These are phyloP conservation scores for Talaromyces borbonicus DNA, from an alignment of 495 filamentous ascomycete genomes.

Conservation along the genomic window DNA sequence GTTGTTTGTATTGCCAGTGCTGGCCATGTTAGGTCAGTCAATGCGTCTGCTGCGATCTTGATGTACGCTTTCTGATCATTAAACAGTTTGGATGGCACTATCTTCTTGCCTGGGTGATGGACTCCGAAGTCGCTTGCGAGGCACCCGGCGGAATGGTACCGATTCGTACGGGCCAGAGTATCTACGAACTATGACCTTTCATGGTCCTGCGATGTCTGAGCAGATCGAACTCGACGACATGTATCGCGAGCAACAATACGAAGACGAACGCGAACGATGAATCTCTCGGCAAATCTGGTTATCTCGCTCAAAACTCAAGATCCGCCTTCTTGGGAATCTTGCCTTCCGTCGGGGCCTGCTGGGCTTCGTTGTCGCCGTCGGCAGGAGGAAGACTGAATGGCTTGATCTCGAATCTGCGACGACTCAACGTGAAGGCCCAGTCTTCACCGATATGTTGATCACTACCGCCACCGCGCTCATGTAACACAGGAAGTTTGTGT, in stretches of 20 bases:
- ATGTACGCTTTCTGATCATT: slow-evolving; percentile 14
- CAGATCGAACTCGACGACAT: slow-evolving; percentile 56
- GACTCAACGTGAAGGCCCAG: slow-evolving; percentile 79
- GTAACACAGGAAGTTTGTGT: slow-evolving; percentile 71
- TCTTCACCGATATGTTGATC: slow-evolving; percentile 65
- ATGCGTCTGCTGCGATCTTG: slow-evolving; percentile 6
- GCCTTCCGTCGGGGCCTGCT: slow-evolving; percentile 38
- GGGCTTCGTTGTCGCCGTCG: slow-evolving; percentile 66
- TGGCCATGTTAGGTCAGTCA: slow-evolving; percentile 38
- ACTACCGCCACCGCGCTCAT: slow-evolving; percentile 77
- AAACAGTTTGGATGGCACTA: slow-evolving; percentile 42
- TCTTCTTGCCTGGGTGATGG: slow-evolving; percentile 51
- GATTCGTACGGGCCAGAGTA: slow-evolving; percentile 46
- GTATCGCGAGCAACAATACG: slow-evolving; percentile 38
- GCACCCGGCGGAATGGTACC: slow-evolving; percentile 25
- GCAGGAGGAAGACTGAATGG: slow-evolving; percentile 84
- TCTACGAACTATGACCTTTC: slow-evolving; percentile 42
- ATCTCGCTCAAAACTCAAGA: slow-evolving; percentile 54
- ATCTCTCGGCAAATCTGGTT: not conserved
- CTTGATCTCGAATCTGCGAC: slow-evolving; percentile 74
- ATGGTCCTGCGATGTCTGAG: slow-evolving; percentile 47
- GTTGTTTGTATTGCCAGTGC: slow-evolving; percentile 38
- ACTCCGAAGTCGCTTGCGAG: slow-evolving; percentile 34
- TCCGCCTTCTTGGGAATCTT: slow-evolving; percentile 53
- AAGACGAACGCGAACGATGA: slow-evolving; percentile 21